A percentile compares a stretch with the other conserved stretches of the same genome.
These are phyloP conservation scores for Cystobasidium tubakii DNA, from an alignment of 768 basidiomycete genomes.

Conservation along the genomic window DNA sequence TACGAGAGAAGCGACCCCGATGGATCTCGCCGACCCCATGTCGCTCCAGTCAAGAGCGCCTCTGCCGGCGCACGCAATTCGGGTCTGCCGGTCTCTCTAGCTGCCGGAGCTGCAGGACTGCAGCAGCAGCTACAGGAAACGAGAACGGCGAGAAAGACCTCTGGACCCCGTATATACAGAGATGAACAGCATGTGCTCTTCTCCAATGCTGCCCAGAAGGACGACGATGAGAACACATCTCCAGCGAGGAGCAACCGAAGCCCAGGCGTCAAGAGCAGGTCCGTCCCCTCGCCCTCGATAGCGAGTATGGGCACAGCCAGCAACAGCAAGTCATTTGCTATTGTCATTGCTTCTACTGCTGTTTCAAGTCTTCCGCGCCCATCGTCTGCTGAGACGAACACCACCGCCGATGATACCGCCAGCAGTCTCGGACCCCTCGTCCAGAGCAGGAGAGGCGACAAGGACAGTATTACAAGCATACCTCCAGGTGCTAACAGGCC, in stretches of 20 bases:
- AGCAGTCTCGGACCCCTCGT: neutral
- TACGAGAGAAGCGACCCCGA: too few species aligned
- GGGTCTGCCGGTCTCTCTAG: neutral
- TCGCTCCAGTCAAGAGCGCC: neutral
- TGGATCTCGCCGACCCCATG: neutral
- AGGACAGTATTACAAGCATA: neutral
- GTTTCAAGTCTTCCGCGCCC: too few species aligned
- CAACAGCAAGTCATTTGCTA: neutral
- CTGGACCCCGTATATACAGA: neutral
- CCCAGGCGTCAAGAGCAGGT: neutral
- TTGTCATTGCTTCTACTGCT: too few species aligned
- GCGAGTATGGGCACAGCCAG: neutral
- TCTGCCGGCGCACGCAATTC: slow-evolving; percentile 7
- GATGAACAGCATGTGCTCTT: neutral
- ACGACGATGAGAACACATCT: neutral
- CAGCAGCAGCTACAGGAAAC: neutral
- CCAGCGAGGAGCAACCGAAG: neutral
- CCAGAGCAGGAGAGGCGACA: slow-evolving; percentile 13
- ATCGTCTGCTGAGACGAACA: too few species aligned
- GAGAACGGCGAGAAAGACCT: neutral
- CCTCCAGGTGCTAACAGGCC: neutral
- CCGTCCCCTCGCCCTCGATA: neutral
- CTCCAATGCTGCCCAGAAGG: neutral
- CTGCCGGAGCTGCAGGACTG: neutral
- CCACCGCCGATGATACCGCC: neutral